Conservation (phyloP, 2,329 filamentous ascomycete genomes). For the Trichothecium roseum region DNA sequence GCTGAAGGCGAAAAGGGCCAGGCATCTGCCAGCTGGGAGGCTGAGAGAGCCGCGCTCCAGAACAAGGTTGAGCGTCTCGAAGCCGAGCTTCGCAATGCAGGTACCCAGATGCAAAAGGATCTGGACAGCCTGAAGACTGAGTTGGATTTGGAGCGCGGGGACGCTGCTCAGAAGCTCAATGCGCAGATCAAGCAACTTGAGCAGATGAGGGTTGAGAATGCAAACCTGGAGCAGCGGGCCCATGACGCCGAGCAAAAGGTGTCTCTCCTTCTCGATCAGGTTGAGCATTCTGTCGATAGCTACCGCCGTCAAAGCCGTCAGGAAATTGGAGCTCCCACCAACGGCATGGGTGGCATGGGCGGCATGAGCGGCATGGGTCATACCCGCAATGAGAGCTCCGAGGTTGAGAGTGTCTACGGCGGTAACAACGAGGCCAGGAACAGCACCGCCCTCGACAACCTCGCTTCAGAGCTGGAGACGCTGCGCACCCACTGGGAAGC, state of each 20-base stretch:
- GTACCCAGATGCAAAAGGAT: constrained; percentile 60
- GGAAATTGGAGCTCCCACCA: constrained; percentile 36
- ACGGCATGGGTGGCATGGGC: constrained; percentile 23
- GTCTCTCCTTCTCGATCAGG: constrained; percentile 83
- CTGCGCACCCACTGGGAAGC: constrained; percentile 89
- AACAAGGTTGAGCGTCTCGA: constrained; percentile 61
- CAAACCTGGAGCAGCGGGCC: constrained; percentile 70
- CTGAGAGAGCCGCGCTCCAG: constrained; percentile 58
- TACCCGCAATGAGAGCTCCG: constrained; percentile 44
- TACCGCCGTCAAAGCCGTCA: constrained; percentile 72
- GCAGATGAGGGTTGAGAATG: constrained; percentile 73
- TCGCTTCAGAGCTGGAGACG: constrained; percentile 86
- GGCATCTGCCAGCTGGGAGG: constrained; percentile 57
- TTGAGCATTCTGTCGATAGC: constrained; percentile 86
- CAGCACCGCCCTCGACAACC: constrained; percentile 69
- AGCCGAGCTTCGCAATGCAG: constrained; percentile 54
- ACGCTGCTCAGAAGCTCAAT: constrained; percentile 46
- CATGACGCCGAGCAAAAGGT: constrained; percentile 89
- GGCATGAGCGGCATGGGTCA: constrained; percentile 32
- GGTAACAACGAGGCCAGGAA: constrained; percentile 31
- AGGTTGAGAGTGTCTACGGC: constrained; percentile 52
- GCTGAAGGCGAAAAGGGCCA: constrained; percentile 22
- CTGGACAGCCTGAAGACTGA: constrained; percentile 60
- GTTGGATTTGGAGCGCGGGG: constrained; percentile 46
- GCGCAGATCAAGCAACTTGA: constrained; percentile 60